Percentiles rank a stretch among this genome's conserved stretches.
phyloP scores from a whole-genome alignment of 1,284 basidiomycete genomes.

The Puccinia brachypodii region DNA sequence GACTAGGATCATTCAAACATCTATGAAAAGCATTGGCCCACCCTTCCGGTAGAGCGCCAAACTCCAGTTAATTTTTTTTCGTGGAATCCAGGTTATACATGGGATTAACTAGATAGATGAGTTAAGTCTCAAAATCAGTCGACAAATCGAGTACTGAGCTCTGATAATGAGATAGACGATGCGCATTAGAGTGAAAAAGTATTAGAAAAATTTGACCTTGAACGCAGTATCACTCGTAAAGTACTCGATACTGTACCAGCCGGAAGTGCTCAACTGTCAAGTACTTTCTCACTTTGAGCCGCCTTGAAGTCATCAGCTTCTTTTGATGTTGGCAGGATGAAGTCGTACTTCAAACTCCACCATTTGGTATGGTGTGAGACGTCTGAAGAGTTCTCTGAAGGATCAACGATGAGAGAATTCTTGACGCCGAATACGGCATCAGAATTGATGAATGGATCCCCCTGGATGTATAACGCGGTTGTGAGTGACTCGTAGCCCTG shows the following conservation, averaged over 20 bases:
- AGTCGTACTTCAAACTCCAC: constrained; percentile 63
- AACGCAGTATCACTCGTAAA: too few relatives aligned
- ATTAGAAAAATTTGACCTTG: neutral
- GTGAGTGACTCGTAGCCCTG: constrained; percentile 70
- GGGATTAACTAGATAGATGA: too few relatives aligned
- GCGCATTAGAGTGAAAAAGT: neutral
- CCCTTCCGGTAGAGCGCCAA: too few relatives aligned
- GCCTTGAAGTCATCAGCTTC: constrained; percentile 57
- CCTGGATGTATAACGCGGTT: constrained; percentile 73
- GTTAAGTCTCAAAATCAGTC: too few relatives aligned
- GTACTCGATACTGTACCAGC: neutral
- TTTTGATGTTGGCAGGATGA: constrained; percentile 61
- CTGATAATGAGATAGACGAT: neutral
- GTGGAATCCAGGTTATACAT: too few relatives aligned
- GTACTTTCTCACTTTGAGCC: neutral
- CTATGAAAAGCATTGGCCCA: too few relatives aligned
- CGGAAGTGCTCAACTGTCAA: neutral
- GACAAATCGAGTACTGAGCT: too few relatives aligned
- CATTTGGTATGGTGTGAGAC: constrained; percentile 56
- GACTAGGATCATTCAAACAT: too few relatives aligned
- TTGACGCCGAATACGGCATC: constrained; percentile 78
- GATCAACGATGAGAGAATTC: constrained; percentile 56
- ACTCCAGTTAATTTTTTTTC: too few relatives aligned
- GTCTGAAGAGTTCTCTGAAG: constrained; percentile 56
- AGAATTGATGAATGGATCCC: constrained; percentile 67